These are phyloP conservation scores for Hyaloscypha hepaticicola DNA, from an alignment of 495 filamentous ascomycete genomes.

Conservation along the genomic window DNA sequence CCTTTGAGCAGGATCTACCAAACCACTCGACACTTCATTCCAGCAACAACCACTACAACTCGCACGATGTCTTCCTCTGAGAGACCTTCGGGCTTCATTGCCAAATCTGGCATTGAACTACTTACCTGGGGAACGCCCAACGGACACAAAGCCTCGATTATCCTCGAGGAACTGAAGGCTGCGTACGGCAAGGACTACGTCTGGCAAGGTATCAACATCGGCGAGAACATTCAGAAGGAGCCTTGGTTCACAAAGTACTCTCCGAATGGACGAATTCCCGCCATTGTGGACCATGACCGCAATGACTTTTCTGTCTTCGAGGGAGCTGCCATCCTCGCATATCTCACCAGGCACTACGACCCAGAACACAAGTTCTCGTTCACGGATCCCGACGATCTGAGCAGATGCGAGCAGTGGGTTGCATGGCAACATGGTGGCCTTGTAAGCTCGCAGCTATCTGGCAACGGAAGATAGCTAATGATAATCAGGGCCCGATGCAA, in stretches of 20 bases:
- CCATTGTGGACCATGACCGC: slow-evolving; percentile 68
- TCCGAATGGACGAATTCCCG: slow-evolving; percentile 87
- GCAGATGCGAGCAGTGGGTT: slow-evolving; percentile 73
- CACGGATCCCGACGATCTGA: slow-evolving; percentile 56
- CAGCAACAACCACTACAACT: slow-evolving; percentile 7
- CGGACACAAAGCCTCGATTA: slow-evolving; percentile 66
- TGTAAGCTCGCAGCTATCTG: slow-evolving; percentile 44
- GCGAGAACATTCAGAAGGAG: slow-evolving; percentile 75
- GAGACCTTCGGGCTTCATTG: slow-evolving; percentile 49
- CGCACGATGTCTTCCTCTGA: slow-evolving; percentile 32
- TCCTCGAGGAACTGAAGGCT: slow-evolving; percentile 72
- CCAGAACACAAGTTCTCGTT: slow-evolving; percentile 75
- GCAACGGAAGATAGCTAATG: slow-evolving; percentile 30
- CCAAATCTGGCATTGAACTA: slow-evolving; percentile 56
- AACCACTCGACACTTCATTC: slow-evolving; percentile 24
- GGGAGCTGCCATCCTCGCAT: slow-evolving; percentile 72
- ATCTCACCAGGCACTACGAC: slow-evolving; percentile 76
- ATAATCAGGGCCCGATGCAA: slow-evolving; percentile 78
- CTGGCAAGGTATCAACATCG: slow-evolving; percentile 65
- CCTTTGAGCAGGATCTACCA: slow-evolving; percentile 21
- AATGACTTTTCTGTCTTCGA: slow-evolving; percentile 72
- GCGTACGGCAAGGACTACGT: slow-evolving; percentile 58
- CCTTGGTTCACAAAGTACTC: slow-evolving; percentile 63
- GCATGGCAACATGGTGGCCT: slow-evolving; percentile 62
- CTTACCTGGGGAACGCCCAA: slow-evolving; percentile 51